Base-by-base conservation (phyloP, 108 stramenopile genomes). In the Epithemia pelagica region DNA sequence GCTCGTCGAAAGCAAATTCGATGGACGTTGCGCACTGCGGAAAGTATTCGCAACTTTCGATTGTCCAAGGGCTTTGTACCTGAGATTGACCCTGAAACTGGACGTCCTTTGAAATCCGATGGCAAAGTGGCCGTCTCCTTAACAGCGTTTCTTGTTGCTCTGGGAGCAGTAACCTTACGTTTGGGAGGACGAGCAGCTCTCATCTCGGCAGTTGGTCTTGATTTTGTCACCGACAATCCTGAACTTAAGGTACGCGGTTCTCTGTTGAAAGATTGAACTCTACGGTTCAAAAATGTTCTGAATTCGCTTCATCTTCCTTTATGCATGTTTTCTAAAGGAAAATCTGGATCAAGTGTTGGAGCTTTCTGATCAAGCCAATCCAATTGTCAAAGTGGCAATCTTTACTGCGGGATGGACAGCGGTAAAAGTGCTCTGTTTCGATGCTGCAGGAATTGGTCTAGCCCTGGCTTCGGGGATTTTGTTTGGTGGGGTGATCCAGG, bases 401-500 rank as follows among this genome's bases (percentile, higher is more conserved):
- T 92, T 93, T 69, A 58, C 79, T 18, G 57, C 77, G 25, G 86
- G 82, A 8, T 95, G 91, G 90, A 90, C 90, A 8, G 64, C 74
- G 30, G 85, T 90, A 20, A 95, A 92, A 66, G 82, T 84, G 19
- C 64, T 85, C 25, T 92, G 91, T 63, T 80, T 92, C 69, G 95
- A 95, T 79, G 82, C 83, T 32, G 84, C 83, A 3, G 89, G 89
- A 20, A 72, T 95, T 27, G 84, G 85, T 8, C 61, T 97, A 70
- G 96, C 95, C 0, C 64, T 97, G 55, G 61, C 83, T 21, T 78
- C 87, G 2, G 96, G 96, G 20, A 78, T 97, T 31, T 65, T 96
- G 30, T 97, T 97, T 71, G 94, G 94, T 51, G 95, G 94, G 22
- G 95, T 97, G 0, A 59, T 92, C 55, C 86, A 92, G 54, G 96